Conservation (phyloP, 805 yeast species). For the Yarrowia sp. region DNA sequence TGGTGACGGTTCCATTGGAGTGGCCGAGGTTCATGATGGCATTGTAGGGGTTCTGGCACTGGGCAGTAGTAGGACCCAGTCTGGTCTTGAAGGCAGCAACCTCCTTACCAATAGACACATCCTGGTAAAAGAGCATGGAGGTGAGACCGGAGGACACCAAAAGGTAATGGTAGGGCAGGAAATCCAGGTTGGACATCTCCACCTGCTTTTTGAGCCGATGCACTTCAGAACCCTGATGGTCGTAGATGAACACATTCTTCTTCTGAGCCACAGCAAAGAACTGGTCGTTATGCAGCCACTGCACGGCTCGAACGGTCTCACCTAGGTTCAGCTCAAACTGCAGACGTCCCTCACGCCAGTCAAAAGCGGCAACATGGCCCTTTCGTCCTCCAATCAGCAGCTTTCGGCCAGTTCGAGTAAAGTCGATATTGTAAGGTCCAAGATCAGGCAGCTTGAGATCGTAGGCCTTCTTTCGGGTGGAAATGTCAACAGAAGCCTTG, state of each 20-base stretch:
- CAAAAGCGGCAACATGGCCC: constrained; percentile 95
- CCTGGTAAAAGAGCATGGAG: constrained; percentile 88
- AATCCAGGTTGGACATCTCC: constrained; percentile 79
- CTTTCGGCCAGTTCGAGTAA: constrained; percentile 83
- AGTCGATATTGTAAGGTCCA: constrained; percentile 83
- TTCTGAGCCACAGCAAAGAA: constrained; percentile 96
- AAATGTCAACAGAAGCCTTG: constrained; percentile 66
- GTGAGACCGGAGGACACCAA: constrained; percentile 86
- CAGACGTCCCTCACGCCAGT: constrained; percentile 85
- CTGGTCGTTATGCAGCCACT: constrained; percentile 88
- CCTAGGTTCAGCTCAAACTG: constrained; percentile 79
- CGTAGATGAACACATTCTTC: constrained; percentile 89
- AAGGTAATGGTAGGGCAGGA: constrained; percentile 87
- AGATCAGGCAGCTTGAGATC: constrained; percentile 68
- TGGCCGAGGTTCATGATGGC: constrained; percentile 94
- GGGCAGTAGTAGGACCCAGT: constrained; percentile 82
- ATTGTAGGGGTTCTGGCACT: constrained; percentile 93
- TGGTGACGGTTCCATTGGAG: constrained; percentile 83
- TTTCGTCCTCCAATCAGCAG: constrained; percentile 80
- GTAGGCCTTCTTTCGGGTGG: constrained; percentile 71
- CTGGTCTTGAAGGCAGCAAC: constrained; percentile 84
- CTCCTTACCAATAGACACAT: constrained; percentile 85
- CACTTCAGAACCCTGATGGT: constrained; percentile 84
- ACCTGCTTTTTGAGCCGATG: constrained; percentile 89
- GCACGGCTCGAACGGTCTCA: constrained; percentile 88